Conservation (phyloP, 192 early-diverging fungal species). For the Linnemannia exigua region DNA sequence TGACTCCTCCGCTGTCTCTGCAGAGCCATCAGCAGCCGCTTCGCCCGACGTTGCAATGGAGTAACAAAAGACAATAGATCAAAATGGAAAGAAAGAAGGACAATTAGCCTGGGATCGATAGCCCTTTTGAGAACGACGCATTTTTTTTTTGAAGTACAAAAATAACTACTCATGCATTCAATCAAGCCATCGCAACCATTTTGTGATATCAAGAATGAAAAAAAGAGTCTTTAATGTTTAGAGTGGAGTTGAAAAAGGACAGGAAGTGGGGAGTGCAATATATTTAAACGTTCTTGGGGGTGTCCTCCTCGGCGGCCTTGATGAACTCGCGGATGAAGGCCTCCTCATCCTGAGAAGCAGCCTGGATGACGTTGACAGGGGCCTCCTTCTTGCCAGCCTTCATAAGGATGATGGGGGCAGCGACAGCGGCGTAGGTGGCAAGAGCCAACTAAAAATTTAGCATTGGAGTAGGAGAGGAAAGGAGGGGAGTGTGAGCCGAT, state of each 20-base stretch:
- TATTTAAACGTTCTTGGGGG: constrained; percentile 52
- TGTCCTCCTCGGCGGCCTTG: constrained; percentile 55
- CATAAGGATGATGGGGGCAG: constrained; percentile 29
- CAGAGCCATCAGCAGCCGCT: background rate
- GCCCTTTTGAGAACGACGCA: background rate
- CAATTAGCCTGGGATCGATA: background rate
- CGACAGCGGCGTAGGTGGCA: constrained; percentile 55
- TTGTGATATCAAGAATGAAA: background rate
- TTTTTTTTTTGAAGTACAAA: background rate
- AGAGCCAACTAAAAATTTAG: constrained; percentile 39
- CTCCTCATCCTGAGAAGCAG: constrained; percentile 56
- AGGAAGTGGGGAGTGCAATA: background rate
- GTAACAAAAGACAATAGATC: background rate
- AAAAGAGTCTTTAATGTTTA: background rate
- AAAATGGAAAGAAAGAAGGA: background rate
- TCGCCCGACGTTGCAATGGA: constrained; percentile 9
- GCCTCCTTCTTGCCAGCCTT: constrained; percentile 48
- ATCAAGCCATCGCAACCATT: background rate
- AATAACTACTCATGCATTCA: background rate
- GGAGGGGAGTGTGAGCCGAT: too few species aligned
- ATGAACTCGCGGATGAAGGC: constrained; percentile 58
- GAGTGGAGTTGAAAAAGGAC: background rate
- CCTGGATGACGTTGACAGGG: constrained; percentile 40
- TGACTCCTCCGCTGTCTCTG: background rate
- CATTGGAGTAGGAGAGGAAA: too few species aligned